Evolutionary conservation across 768 basidiomycete genomes (phyloP).

Genomic region (Phanerodontia chrysosporium): DNA sequence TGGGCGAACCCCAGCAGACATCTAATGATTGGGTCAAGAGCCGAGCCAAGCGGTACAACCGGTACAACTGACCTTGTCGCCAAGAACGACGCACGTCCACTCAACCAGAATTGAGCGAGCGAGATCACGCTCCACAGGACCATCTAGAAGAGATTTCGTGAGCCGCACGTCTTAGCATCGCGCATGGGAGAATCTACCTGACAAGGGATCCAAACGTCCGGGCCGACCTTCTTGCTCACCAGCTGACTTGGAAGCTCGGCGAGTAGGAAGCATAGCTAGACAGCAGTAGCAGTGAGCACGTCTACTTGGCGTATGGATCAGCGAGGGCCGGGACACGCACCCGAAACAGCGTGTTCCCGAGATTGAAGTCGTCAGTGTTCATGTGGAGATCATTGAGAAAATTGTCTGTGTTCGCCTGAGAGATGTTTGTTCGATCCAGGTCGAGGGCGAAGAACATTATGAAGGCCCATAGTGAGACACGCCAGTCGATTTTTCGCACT

Average conservation of each 20-base stretch:
- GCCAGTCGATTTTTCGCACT: constrained; percentile 56
- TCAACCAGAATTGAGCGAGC: constrained; percentile 56
- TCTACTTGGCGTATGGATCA: background rate
- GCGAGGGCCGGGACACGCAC: no score
- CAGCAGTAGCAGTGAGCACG: background rate
- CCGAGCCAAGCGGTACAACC: no score
- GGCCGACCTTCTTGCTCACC: constrained; percentile 62
- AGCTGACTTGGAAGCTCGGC: constrained; percentile 66
- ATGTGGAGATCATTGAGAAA: constrained; percentile 57
- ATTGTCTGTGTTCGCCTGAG: constrained; percentile 67
- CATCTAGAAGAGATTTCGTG: constrained; percentile 35
- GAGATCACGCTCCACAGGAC: constrained; percentile 54
- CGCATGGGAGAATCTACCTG: constrained; percentile 33
- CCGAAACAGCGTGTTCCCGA: constrained; percentile 57
- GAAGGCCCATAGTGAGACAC: constrained; percentile 57
- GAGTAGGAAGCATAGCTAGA: constrained; percentile 24
- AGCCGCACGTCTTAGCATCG: background rate
- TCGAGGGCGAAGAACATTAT: constrained; percentile 64
- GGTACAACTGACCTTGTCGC: constrained; percentile 38
- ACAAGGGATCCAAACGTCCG: constrained; percentile 61
- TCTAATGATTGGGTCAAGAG: no score
- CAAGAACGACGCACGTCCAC: constrained; percentile 49
- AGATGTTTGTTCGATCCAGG: constrained; percentile 56
- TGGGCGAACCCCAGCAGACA: constrained; percentile 56
- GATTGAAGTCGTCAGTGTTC: constrained; percentile 61